Evolutionary conservation across 2,329 filamentous ascomycete genomes (phyloP), one percentile per base, ranked within the genome.

Genomic region (Rutstroemia sydowiana): DNA sequence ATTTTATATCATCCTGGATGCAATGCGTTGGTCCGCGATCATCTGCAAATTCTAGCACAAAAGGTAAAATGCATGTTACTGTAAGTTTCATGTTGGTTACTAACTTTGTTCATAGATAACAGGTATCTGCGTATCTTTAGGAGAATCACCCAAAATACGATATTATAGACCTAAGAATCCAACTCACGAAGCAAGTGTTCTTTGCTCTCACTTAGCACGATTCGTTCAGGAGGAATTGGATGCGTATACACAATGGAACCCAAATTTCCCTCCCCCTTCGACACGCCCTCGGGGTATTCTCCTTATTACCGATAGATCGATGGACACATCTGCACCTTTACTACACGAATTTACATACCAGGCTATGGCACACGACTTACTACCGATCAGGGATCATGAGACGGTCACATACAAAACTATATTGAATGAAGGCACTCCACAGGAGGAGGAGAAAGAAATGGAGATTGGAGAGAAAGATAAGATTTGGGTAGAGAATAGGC

Each of bases 281-380:
- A 78, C 82, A 46, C 77, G 92, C 48, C 92, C 91, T 6, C 85
- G 88, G 57, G 88, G 88, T 36, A 81, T 90, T 0, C 78, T 98
- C 0, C 75, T 95, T 63, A 86, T 98, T 55, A 88, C 90, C 1
- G 93, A 97, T 68, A 81, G 93, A 56, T 88, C 90, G 7, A 93
- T 98, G 86, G 93, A 98, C 67, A 70, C 96, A 3, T 82, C 86
- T 71, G 84, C 92, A 0, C 93, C 93, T 1, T 71, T 97, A 10
- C 66, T 97, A 3, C 93, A 98, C 70, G 93, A 98, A 64, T 96
- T 98, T 66, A 96, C 93, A 11, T 98, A 97, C 67, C 93, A 98
- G 69, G 90, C 93, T 46, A 97, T 98, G 92, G 92, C 89, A 3
- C 88, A 96, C 68, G 93, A 98, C 66, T 74, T 98, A 8, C 73